Evolutionary conservation across 257 asterid genomes (phyloP).

Genomic region (Orobanche coerulescens): DNA sequence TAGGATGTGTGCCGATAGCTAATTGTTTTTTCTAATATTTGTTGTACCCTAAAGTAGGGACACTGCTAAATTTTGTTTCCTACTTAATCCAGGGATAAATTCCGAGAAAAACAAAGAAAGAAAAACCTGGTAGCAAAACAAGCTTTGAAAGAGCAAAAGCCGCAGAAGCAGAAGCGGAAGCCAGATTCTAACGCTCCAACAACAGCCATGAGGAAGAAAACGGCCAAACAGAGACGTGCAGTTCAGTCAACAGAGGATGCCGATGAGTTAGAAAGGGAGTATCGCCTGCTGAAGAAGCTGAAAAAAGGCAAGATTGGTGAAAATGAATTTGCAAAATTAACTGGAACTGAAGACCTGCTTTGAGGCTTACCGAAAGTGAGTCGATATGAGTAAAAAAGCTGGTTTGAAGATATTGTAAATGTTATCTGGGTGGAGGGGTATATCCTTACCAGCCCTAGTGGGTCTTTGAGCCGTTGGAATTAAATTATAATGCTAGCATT

Average conservation of each 20-base stretch:
- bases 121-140: constrained; percentile 52
- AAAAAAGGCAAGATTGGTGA: constrained; percentile 67
- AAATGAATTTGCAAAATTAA: constrained; percentile 61
- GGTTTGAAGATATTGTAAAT: not conserved
- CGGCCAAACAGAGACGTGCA: constrained; percentile 85
- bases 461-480: not conserved
- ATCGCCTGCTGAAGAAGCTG: constrained; percentile 69
- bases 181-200: constrained; percentile 27
- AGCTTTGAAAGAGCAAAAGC: constrained; percentile 48
- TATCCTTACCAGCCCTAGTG: not conserved
- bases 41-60: not conserved
- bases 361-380: constrained; percentile 16
- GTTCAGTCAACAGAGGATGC: constrained; percentile 75
- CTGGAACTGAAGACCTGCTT: constrained; percentile 75
- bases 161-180: constrained; percentile 25
- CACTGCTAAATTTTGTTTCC: not conserved
- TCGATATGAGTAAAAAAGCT: not conserved
- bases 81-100: constrained; percentile 58
- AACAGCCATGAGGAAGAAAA: constrained; percentile 52
- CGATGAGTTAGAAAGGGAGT: constrained; percentile 65
- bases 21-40: not conserved
- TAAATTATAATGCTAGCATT: too few species aligned
- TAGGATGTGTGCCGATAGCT: too few species aligned
- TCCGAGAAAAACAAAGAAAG: constrained; percentile 84
- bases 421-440: not conserved